A percentile compares a stretch with the other conserved stretches of the same genome.
phyloP scores from a whole-genome alignment of 345 rosid genomes.

The Aurinia saxatilis region DNA sequence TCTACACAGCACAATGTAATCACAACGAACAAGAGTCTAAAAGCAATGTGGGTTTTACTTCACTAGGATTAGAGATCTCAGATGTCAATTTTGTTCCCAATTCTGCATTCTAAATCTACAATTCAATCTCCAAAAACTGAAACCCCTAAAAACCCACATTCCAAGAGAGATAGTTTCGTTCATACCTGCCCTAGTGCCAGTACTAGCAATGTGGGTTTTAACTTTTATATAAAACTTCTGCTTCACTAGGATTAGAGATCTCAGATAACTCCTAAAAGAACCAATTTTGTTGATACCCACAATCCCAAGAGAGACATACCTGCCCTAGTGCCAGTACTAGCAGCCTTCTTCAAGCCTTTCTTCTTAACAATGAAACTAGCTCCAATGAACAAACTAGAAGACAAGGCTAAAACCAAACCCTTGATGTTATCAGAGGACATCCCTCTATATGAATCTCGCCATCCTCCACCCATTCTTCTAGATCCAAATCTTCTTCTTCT shows the following conservation, averaged over 20 bases:
- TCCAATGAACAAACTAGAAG: slow-evolving; percentile 81
- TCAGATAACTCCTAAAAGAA: too few relatives aligned
- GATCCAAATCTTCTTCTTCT: not conserved
- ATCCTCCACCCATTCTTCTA: slow-evolving; percentile 26
- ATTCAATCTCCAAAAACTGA: not conserved
- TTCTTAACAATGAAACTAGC: slow-evolving; percentile 87
- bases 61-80: not conserved
- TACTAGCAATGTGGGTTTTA: too few relatives aligned
- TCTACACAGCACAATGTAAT: not conserved
- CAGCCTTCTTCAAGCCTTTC: slow-evolving; percentile 81
- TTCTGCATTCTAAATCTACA: not conserved
- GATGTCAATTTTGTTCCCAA: not conserved
- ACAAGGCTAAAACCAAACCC: slow-evolving; percentile 75
- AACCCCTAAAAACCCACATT: slow-evolving; percentile 1
- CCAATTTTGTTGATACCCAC: too few relatives aligned
- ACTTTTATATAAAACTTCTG: too few relatives aligned
- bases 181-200: too few relatives aligned
- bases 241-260: too few relatives aligned
- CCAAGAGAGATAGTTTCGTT: too few relatives aligned
- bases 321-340: slow-evolving; percentile 61
- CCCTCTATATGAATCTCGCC: slow-evolving; percentile 51
- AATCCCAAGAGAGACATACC: too few relatives aligned
- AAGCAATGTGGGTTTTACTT: not conserved
- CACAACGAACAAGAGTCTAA: not conserved
- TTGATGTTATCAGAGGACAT: slow-evolving; percentile 80